These are phyloP conservation scores for Talaromyces borbonicus DNA, from an alignment of 495 filamentous ascomycete species.

Conservation along the genomic window DNA sequence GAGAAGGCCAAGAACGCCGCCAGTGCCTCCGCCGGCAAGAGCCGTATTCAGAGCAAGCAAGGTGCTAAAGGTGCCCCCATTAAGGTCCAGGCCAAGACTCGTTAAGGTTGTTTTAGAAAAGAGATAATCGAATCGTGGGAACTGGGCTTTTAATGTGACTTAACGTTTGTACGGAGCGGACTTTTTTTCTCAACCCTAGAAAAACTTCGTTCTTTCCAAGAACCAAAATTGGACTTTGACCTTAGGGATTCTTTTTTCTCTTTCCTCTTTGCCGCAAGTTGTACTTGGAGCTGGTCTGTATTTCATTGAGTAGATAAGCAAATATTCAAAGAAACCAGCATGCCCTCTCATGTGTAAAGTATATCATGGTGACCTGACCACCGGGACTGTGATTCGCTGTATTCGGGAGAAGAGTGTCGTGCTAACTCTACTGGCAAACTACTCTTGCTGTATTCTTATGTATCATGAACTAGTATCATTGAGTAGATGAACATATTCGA, in stretches of 20 bases:
- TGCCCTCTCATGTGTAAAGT: too few species aligned
- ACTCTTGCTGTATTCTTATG: too few species aligned
- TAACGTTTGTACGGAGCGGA: neutral
- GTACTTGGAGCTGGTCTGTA: constrained; percentile 20
- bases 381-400: too few species aligned
- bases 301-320: constrained; percentile 13
- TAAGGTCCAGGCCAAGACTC: constrained; percentile 81
- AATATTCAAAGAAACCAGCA: constrained; percentile 17
- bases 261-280: constrained; percentile 12
- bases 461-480: too few species aligned
- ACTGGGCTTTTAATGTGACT: neutral
- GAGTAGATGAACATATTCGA: too few species aligned
- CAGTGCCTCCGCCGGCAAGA: constrained; percentile 61
- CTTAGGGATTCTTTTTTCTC: constrained; percentile 5
- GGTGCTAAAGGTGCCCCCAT: constrained; percentile 80
- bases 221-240: neutral
- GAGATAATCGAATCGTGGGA: neutral
- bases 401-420: too few species aligned
- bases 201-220: neutral
- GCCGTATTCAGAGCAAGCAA: constrained; percentile 87
- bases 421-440: too few species aligned
- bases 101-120: constrained; percentile 53
- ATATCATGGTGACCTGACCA: too few species aligned
- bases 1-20: constrained; percentile 97
- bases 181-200: neutral